A percentile compares a stretch with the other conserved stretches of the same genome.
Evolutionary conservation across 2,329 filamentous ascomycete species (phyloP).

Genomic region (Sporothrix protearum): DNA sequence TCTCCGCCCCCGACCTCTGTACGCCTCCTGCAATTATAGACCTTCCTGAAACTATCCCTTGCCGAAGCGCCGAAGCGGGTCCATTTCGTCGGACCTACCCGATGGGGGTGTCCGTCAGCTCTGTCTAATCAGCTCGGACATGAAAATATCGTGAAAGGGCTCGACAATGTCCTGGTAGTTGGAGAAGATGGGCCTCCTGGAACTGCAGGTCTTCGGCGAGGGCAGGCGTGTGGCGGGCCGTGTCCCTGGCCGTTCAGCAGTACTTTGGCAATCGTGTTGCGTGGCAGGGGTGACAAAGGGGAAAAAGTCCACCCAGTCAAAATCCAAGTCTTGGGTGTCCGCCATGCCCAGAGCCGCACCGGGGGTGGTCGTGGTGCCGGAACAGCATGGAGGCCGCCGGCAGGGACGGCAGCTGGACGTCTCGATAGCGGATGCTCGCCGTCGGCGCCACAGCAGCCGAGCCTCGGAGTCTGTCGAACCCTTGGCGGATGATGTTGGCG

Average conservation of each 20-base stretch:
- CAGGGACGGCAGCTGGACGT: neutral
- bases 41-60: neutral
- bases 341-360: neutral
- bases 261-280: constrained; percentile 7
- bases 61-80: too few relatives aligned
- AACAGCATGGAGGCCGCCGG: neutral
- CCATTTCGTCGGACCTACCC: neutral
- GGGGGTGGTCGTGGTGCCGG: neutral
- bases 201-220: constrained; percentile 2
- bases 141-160: constrained; percentile 13
- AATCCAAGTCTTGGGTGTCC: constrained; percentile 2
- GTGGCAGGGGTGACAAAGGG: constrained; percentile 19
- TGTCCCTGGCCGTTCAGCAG: constrained; percentile 13
- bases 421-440: neutral
- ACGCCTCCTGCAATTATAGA: neutral
- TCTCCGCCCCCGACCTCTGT: neutral
- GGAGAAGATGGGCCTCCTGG: constrained; percentile 13
- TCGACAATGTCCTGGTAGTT: constrained; percentile 16
- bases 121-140: constrained; percentile 14
- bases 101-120: neutral
- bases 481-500: constrained; percentile 14
- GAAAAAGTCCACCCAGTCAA: constrained; percentile 16
- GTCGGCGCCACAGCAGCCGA: neutral
- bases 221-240: constrained; percentile 15
- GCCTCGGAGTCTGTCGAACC: constrained; percentile 7